Evolutionary conservation across 768 basidiomycete genomes (phyloP).

Genomic region (Candolleomyces efflorescens): DNA sequence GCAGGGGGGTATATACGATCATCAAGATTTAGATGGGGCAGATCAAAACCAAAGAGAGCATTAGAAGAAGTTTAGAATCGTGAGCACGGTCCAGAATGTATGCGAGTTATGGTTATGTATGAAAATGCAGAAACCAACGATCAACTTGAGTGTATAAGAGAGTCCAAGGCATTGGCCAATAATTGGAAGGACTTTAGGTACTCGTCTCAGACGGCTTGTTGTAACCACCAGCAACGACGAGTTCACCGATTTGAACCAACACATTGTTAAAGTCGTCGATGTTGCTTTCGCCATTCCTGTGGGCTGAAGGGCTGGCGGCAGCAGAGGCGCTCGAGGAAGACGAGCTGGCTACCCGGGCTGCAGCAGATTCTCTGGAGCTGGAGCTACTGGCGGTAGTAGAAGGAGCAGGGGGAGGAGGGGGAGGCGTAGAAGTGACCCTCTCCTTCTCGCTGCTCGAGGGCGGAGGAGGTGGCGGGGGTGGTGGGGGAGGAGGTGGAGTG

Average conservation of each 20-base stretch:
- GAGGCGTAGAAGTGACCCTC: too few species aligned
- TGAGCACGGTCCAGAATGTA: too few species aligned
- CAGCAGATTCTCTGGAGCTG: too few species aligned
- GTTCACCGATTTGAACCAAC: conserved; percentile 29
- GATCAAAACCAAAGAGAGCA: too few species aligned
- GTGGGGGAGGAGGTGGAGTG: conserved; percentile 16
- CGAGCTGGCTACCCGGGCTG: too few species aligned
- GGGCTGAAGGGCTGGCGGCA: conserved; percentile 17
- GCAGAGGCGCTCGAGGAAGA: conserved; percentile 10
- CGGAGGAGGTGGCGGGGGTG: conserved; percentile 21
- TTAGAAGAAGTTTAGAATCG: too few species aligned
- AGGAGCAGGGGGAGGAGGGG: conserved; percentile 22
- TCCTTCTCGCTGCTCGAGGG: too few species aligned
- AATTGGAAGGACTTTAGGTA: neutral
- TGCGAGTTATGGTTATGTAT: too few species aligned
- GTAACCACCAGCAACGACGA: conserved; percentile 23
- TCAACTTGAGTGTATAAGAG: neutral
- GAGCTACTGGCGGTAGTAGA: conserved; percentile 3
- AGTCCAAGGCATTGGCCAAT: neutral
- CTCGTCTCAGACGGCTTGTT: conserved; percentile 1
- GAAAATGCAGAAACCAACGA: too few species aligned
- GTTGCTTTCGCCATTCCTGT: conserved; percentile 23
- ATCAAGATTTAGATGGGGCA: too few species aligned
- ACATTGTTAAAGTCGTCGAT: conserved; percentile 23
- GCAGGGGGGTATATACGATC: too few species aligned